These are phyloP conservation scores for Hyphodiscus hymeniophilus DNA, from an alignment of 495 filamentous ascomycete genomes.

Conservation along the genomic window DNA sequence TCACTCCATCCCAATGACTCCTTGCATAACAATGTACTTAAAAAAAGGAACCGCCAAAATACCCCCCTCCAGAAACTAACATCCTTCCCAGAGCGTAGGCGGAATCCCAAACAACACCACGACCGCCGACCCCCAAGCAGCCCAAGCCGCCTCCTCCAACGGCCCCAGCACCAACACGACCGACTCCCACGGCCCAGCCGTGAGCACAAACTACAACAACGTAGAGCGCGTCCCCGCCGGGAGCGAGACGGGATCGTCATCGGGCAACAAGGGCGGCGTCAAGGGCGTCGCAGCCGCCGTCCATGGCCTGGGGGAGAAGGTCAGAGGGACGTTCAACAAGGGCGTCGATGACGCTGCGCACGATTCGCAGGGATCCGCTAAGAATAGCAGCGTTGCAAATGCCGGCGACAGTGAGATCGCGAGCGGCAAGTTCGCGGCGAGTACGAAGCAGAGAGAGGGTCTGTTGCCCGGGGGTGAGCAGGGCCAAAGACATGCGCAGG, in stretches of 20 bases:
- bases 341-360: background rate
- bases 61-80: too few relatives aligned
- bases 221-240: background rate
- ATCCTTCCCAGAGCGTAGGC: too few relatives aligned
- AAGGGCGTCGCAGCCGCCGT: background rate
- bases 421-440: constrained; percentile 2
- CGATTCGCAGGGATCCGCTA: background rate
- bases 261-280: background rate
- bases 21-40: too few relatives aligned
- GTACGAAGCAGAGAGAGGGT: constrained; percentile 15
- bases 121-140: too few relatives aligned
- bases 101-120: too few relatives aligned
- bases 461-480: constrained; percentile 4
- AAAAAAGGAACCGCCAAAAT: too few relatives aligned
- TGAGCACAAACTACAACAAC: background rate
- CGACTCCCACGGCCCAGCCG: too few relatives aligned
- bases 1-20: too few relatives aligned
- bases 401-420: constrained; percentile 9
- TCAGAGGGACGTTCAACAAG: background rate
- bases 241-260: too few relatives aligned
- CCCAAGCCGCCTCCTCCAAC: too few relatives aligned
- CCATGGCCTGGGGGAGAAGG: background rate
- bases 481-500: background rate
- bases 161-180: too few relatives aligned
- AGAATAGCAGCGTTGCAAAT: constrained; percentile 11